These are phyloP conservation scores for Malbranchea zuffiana DNA, from an alignment of 2,329 filamentous ascomycete genomes.

Conservation along the genomic window DNA sequence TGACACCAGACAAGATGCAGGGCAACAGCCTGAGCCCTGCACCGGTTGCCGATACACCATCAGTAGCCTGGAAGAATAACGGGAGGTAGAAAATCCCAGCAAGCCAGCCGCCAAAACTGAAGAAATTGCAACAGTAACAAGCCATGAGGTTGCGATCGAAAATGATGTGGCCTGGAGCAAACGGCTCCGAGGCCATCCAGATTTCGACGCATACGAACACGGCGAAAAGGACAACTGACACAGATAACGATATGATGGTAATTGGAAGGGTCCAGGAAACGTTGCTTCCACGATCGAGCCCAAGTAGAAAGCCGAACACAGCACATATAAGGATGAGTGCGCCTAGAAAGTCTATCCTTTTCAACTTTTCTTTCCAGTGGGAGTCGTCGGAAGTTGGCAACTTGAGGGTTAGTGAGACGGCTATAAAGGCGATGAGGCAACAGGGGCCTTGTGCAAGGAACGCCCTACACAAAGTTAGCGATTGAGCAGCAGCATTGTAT, in stretches of 20 bases:
- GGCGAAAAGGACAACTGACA: constrained; percentile 49
- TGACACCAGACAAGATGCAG: constrained; percentile 50
- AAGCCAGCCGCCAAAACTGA: constrained; percentile 51
- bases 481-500: constrained; percentile 11
- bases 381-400: constrained; percentile 48
- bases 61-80: constrained; percentile 64
- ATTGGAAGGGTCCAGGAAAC: constrained; percentile 52
- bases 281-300: constrained; percentile 64
- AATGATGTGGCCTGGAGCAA: constrained; percentile 64
- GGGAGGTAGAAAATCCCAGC: constrained; percentile 61
- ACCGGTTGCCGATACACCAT: constrained; percentile 51
- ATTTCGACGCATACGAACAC: constrained; percentile 60
- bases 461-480: constrained; percentile 38
- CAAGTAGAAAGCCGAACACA: constrained; percentile 55
- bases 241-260: constrained; percentile 47
- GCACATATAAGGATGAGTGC: constrained; percentile 55
- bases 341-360: constrained; percentile 62
- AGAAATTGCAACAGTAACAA: constrained; percentile 62
- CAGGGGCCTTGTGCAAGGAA: constrained; percentile 62
- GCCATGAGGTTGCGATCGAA: constrained; percentile 56
- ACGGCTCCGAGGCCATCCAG: constrained; percentile 57
- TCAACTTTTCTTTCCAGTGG: constrained; percentile 56
- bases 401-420: constrained; percentile 53
- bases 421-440: constrained; percentile 52
- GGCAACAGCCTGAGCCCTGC: constrained; percentile 59